These are phyloP conservation scores for Phaffia tasmanica DNA, from an alignment of 768 basidiomycete species.

Conservation along the genomic window DNA sequence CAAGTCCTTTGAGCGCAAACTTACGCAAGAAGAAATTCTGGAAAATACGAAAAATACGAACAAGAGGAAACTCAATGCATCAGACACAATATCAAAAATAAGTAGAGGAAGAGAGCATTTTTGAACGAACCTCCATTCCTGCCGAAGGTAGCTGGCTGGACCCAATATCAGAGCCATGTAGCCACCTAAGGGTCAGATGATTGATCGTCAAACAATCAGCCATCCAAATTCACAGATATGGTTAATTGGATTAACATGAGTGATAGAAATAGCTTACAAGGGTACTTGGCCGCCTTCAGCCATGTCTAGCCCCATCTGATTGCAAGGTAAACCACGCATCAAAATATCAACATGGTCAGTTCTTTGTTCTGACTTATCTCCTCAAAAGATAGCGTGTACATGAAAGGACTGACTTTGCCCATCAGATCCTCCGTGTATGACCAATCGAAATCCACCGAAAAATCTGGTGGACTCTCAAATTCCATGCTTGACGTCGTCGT, in stretches of 20 bases:
- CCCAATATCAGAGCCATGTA: conserved; percentile 24
- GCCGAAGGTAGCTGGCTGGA: conserved; percentile 17
- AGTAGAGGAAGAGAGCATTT: background rate
- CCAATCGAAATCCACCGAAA: conserved; percentile 21
- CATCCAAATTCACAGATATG: background rate
- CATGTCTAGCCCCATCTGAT: conserved; percentile 21
- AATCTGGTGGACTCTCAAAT: conserved; percentile 23
- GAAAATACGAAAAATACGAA: background rate
- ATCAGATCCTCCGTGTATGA: conserved; percentile 21
- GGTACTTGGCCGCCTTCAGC: conserved; percentile 16
- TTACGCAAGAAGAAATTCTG: conserved; percentile 16
- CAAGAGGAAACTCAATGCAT: background rate
- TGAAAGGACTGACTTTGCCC: background rate
- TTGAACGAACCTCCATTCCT: conserved; percentile 16
- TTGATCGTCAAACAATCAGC: background rate
- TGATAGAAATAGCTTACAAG: background rate
- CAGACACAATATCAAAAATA: background rate
- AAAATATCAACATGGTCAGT: background rate
- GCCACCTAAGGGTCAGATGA: background rate
- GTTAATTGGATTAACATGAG: background rate
- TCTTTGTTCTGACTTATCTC: background rate
- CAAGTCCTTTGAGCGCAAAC: background rate
- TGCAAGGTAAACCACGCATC: background rate
- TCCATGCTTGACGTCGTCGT: background rate
- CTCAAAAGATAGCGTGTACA: background rate